These are phyloP conservation scores for Venustampulla echinocandica DNA, from an alignment of 495 filamentous ascomycete species.

Conservation along the genomic window DNA sequence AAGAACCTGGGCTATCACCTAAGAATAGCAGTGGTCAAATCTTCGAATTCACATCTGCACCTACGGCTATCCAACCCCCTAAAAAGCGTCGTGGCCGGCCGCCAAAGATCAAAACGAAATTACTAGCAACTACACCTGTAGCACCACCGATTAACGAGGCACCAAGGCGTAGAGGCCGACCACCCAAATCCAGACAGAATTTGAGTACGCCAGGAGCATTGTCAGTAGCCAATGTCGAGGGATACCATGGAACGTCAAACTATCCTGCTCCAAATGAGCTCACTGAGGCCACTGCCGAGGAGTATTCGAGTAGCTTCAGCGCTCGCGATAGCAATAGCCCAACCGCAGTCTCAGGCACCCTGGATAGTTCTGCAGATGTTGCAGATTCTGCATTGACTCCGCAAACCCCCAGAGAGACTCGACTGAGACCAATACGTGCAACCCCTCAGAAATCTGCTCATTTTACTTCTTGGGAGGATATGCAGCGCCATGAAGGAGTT, in stretches of 20 bases:
- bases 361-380: too few relatives aligned
- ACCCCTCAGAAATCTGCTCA: neutral
- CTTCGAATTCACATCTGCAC: neutral
- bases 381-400: too few relatives aligned
- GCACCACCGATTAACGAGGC: slow-evolving; percentile 15
- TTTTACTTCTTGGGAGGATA: neutral
- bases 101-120: neutral
- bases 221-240: neutral
- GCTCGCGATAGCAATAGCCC: too few relatives aligned
- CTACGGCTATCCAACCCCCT: neutral
- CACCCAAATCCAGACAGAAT: neutral
- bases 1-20: neutral
- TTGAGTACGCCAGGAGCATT: neutral
- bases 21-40: neutral
- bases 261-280: neutral
- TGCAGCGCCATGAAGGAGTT: neutral
- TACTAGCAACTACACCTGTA: neutral
- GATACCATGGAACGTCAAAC: neutral
- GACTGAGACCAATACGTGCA: neutral
- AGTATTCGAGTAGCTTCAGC: too few relatives aligned
- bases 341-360: too few relatives aligned
- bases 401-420: neutral
- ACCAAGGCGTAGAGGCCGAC: neutral
- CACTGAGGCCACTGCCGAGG: neutral
- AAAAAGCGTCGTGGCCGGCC: neutral